Evolutionary conservation across 2,329 filamentous ascomycete genomes (phyloP).

Genomic region (Ascochyta fabae): DNA sequence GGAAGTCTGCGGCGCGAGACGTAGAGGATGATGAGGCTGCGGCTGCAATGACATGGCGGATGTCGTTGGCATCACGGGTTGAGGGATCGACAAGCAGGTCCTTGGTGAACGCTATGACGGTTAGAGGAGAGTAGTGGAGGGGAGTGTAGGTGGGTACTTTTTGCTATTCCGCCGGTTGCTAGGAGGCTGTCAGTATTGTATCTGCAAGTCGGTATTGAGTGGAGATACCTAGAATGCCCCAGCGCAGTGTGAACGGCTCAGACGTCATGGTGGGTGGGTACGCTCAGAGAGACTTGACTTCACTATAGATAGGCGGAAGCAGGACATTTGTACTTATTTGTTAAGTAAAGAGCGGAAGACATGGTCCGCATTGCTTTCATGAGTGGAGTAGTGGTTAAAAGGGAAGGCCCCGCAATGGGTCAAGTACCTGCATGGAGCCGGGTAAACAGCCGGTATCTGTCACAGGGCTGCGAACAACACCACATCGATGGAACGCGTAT

Average conservation of each 20-base stretch:
- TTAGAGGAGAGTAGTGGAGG: neutral
- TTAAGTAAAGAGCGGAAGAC: neutral
- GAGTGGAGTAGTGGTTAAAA: constrained; percentile 3
- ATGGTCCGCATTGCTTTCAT: constrained; percentile 7
- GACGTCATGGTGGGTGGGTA: constrained; percentile 21
- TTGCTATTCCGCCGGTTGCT: constrained; percentile 56
- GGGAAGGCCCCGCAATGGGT: constrained; percentile 2
- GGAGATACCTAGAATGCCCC: constrained; percentile 34
- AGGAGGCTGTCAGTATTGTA: constrained; percentile 51
- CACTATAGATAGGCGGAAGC: neutral
- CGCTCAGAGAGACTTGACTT: neutral
- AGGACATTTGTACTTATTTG: neutral
- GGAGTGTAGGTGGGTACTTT: constrained; percentile 7
- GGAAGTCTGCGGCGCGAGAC: constrained; percentile 72
- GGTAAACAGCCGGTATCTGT: constrained; percentile 8
- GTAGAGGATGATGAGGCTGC: constrained; percentile 78
- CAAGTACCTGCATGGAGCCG: constrained; percentile 11
- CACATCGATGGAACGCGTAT: neutral
- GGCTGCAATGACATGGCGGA: constrained; percentile 73
- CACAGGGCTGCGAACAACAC: neutral
- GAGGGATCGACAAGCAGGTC: constrained; percentile 78
- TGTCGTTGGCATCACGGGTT: constrained; percentile 70
- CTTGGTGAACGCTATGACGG: constrained; percentile 56
- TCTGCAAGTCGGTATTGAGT: neutral
- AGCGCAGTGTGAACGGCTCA: constrained; percentile 28